Evolutionary conservation across 345 rosid species (phyloP).

Genomic region (Brassica incana): DNA sequence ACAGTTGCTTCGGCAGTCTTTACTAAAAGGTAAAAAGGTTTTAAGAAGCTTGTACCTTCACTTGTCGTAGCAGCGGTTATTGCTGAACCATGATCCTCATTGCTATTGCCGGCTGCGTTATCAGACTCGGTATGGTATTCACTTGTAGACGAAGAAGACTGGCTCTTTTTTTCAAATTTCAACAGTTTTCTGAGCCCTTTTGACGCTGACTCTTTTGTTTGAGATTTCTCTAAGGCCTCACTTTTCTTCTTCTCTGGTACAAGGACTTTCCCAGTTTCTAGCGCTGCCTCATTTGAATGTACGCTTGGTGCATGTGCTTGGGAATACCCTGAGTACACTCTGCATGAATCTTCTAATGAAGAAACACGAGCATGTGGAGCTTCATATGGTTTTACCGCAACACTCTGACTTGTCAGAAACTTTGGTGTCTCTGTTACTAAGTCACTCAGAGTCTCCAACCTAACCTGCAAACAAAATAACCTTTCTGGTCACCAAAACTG

Average conservation of each 20-base stretch:
- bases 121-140: slow-evolving; percentile 48
- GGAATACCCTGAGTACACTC: slow-evolving; percentile 52
- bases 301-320: slow-evolving; percentile 54
- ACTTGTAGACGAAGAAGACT: slow-evolving; percentile 47
- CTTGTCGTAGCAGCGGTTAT: slow-evolving; percentile 36
- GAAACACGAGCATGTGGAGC: slow-evolving; percentile 81
- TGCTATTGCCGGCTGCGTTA: slow-evolving; percentile 29
- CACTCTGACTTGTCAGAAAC: slow-evolving; percentile 38
- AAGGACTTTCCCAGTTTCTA: slow-evolving; percentile 49
- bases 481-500: neutral
- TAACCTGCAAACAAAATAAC: slow-evolving; percentile 46
- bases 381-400: slow-evolving; percentile 57
- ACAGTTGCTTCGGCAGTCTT: neutral
- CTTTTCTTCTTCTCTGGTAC: slow-evolving; percentile 63
- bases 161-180: slow-evolving; percentile 78
- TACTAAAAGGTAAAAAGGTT: neutral
- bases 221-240: slow-evolving; percentile 60
- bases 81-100: slow-evolving; percentile 44
- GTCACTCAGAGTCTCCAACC: slow-evolving; percentile 41
- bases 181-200: slow-evolving; percentile 69
- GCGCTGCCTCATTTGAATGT: slow-evolving; percentile 35
- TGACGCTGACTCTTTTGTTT: slow-evolving; percentile 59
- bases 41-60: slow-evolving; percentile 48
- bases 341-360: slow-evolving; percentile 71
- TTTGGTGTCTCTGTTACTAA: slow-evolving; percentile 47